phyloP scores from a whole-genome alignment of 805 yeast genomes.

The Lachancea cidri region DNA sequence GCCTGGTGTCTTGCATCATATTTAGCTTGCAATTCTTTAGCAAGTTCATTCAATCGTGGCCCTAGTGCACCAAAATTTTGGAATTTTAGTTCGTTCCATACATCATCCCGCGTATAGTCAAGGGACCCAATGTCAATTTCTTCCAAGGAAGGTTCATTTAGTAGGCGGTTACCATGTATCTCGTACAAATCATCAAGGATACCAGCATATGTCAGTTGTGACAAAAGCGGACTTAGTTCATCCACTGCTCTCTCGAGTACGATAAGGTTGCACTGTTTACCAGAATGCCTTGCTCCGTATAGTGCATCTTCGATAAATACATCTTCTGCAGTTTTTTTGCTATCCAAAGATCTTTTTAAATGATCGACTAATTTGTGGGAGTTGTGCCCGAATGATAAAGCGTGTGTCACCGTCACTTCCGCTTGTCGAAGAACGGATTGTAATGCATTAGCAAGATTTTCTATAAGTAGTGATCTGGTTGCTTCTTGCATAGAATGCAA shows the following conservation, averaged over 20 bases:
- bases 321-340: conserved; percentile 13
- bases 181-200: conserved; percentile 68
- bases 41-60: conserved; percentile 59
- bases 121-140: conserved; percentile 13
- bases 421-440: conserved; percentile 19
- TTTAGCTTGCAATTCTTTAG: conserved; percentile 63
- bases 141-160: conserved; percentile 20
- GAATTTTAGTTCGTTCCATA: conserved; percentile 45
- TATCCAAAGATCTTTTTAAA: conserved; percentile 16
- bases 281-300: conserved; percentile 35
- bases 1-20: conserved; percentile 57
- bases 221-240: conserved; percentile 60
- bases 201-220: conserved; percentile 80
- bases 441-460: conserved; percentile 26
- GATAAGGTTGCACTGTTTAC: conserved; percentile 61
- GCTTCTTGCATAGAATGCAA: conserved; percentile 19
- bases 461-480: conserved; percentile 23
- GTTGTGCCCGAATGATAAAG: conserved; percentile 23
- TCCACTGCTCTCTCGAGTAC: conserved; percentile 79
- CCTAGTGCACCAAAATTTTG: conserved; percentile 81
- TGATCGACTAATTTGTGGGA: conserved; percentile 18
- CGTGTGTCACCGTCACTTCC: conserved; percentile 22
- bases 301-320: conserved; percentile 24
- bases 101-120: conserved; percentile 23
- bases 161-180: conserved; percentile 21